Percentiles rank a stretch among this genome's conserved stretches.
Conservation (phyloP, 2,329 filamentous ascomycete genomes). For the Beauveria brongniartii region DNA sequence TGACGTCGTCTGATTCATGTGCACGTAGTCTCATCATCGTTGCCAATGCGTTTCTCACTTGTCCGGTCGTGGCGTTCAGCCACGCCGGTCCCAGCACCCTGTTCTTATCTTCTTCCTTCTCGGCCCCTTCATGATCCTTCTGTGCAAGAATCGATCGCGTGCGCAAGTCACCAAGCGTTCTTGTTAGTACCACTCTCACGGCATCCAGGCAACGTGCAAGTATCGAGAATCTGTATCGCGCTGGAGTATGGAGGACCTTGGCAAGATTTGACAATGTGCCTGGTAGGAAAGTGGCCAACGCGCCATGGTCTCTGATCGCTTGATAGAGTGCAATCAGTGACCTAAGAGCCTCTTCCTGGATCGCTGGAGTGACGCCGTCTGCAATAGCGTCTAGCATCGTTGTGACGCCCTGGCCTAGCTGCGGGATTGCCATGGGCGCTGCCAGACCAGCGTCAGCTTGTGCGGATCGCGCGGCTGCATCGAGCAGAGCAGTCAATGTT, state of each 20-base stretch:
- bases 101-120: slow-evolving; percentile 16
- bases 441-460: slow-evolving; percentile 41
- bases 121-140: slow-evolving; percentile 19
- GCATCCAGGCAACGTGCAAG: slow-evolving; percentile 54
- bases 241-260: slow-evolving; percentile 63
- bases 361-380: slow-evolving; percentile 53
- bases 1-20: slow-evolving; percentile 63
- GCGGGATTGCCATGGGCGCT: slow-evolving; percentile 57
- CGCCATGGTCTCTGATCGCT: slow-evolving; percentile 62
- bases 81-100: slow-evolving; percentile 48
- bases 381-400: slow-evolving; percentile 68
- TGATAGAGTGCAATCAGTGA: slow-evolving; percentile 55
- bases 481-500: slow-evolving; percentile 60
- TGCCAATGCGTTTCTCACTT: slow-evolving; percentile 75
- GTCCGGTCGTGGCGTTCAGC: slow-evolving; percentile 70
- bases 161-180: slow-evolving; percentile 50
- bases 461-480: slow-evolving; percentile 44
- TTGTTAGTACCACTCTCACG: slow-evolving; percentile 45
- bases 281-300: slow-evolving; percentile 78
- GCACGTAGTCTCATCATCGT: slow-evolving; percentile 68
- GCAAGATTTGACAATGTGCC: slow-evolving; percentile 77
- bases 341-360: slow-evolving; percentile 62
- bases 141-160: slow-evolving; percentile 38
- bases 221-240: slow-evolving; percentile 47
- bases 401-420: slow-evolving; percentile 75